These are phyloP conservation scores for Elsinoe necatrix DNA, from an alignment of 2,329 filamentous ascomycete species.

Conservation along the genomic window DNA sequence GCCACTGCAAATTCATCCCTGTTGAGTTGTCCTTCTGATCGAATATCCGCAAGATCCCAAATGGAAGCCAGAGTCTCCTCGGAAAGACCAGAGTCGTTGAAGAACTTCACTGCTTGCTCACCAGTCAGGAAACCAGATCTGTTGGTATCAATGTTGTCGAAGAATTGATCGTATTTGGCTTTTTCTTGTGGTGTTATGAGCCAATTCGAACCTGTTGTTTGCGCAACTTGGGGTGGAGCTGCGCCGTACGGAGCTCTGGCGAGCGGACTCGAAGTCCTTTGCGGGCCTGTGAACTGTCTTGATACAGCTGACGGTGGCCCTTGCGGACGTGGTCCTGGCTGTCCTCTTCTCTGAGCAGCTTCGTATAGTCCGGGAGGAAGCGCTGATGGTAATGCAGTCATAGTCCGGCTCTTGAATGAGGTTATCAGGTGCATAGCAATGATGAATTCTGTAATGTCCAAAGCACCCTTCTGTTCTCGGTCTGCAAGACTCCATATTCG, in stretches of 20 bases:
- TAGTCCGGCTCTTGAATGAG: conserved; percentile 74
- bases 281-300: conserved; percentile 68
- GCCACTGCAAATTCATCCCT: conserved; percentile 93
- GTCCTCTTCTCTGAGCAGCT: conserved; percentile 65
- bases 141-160: conserved; percentile 70
- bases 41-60: conserved; percentile 94
- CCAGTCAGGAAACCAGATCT: conserved; percentile 80
- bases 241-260: conserved; percentile 41
- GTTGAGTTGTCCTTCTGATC: conserved; percentile 74
- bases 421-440: conserved; percentile 97
- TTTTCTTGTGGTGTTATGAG: conserved; percentile 76
- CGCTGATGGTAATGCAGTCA: conserved; percentile 69
- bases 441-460: conserved; percentile 86
- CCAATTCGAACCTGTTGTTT: conserved; percentile 63
- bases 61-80: conserved; percentile 89
- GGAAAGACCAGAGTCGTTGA: conserved; percentile 81
- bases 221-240: conserved; percentile 41
- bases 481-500: conserved; percentile 94
- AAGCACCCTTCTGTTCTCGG: conserved; percentile 79
- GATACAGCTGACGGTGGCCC: conserved; percentile 54
- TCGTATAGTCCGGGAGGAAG: conserved; percentile 84
- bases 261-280: conserved; percentile 53
- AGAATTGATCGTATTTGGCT: conserved; percentile 76
- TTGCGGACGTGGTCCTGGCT: conserved; percentile 38
- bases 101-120: conserved; percentile 88